A percentile compares a stretch with the other conserved stretches of the same genome.
These are phyloP conservation scores for Nakazawaea peltata DNA, from an alignment of 805 yeast genomes.

Conservation along the genomic window DNA sequence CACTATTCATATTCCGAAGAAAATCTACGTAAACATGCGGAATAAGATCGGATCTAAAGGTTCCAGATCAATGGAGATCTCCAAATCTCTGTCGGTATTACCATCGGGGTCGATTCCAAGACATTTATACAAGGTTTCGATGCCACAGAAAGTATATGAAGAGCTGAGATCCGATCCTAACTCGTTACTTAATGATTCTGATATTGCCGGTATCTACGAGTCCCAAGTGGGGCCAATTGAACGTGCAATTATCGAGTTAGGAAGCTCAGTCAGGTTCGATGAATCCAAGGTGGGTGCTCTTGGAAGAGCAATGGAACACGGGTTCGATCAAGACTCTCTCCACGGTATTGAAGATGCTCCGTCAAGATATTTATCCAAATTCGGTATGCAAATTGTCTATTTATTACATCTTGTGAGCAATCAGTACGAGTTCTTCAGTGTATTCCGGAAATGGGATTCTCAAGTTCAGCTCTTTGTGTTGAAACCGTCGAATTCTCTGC, in stretches of 20 bases:
- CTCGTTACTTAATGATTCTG: constrained; percentile 54
- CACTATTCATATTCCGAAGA: constrained; percentile 66
- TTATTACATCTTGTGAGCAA: constrained; percentile 63
- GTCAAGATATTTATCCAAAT: constrained; percentile 45
- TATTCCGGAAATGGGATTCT: constrained; percentile 58
- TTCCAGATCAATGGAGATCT: constrained; percentile 54
- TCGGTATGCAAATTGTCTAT: constrained; percentile 52
- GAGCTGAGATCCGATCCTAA: constrained; percentile 50
- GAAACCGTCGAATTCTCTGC: constrained; percentile 65
- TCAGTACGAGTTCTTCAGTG: constrained; percentile 65
- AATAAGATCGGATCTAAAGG: constrained; percentile 11
- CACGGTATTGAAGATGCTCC: constrained; percentile 34
- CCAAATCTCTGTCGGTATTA: constrained; percentile 37
- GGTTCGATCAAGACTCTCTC: constrained; percentile 62
- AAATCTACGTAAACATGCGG: constrained; percentile 49
- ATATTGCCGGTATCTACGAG: constrained; percentile 69
- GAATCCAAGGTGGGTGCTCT: constrained; percentile 71
- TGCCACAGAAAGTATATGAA: constrained; percentile 58
- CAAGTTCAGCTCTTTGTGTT: constrained; percentile 45
- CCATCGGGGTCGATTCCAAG: constrained; percentile 60
- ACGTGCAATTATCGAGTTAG: constrained; percentile 72
- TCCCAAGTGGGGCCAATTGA: constrained; percentile 58
- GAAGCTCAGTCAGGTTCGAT: constrained; percentile 63
- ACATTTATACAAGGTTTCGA: constrained; percentile 49
- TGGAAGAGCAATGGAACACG: constrained; percentile 78